These are phyloP conservation scores for Suillus cothurnatus DNA, from an alignment of 768 basidiomycete species.

Conservation along the genomic window DNA sequence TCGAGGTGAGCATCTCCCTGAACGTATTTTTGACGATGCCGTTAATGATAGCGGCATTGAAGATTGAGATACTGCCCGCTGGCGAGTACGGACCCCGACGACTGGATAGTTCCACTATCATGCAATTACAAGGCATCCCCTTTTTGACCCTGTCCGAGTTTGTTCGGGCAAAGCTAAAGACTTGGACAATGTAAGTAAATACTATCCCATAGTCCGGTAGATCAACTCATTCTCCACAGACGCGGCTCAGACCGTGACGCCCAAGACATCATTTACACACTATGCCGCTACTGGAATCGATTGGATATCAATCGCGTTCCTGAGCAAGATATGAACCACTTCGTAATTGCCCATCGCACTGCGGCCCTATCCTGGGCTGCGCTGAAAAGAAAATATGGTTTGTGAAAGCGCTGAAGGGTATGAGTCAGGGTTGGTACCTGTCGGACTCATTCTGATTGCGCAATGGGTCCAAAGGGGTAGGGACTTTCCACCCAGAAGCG, in stretches of 20 bases:
- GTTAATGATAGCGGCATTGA: background rate
- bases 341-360: slow-evolving; percentile 59
- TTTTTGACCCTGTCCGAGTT: slow-evolving; percentile 88
- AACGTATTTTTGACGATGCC: background rate
- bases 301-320: slow-evolving; percentile 86
- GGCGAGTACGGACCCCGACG: slow-evolving; percentile 81
- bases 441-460: slow-evolving; percentile 30
- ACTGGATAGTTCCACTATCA: slow-evolving; percentile 67
- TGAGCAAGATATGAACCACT: slow-evolving; percentile 83
- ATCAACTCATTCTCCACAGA: slow-evolving; percentile 38
- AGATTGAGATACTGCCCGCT: slow-evolving; percentile 85
- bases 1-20: slow-evolving; percentile 55
- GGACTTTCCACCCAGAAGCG: slow-evolving; percentile 3
- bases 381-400: slow-evolving; percentile 73
- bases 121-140: slow-evolving; percentile 69
- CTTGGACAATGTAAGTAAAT: slow-evolving; percentile 72
- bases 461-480: slow-evolving; percentile 20
- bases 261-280: slow-evolving; percentile 70
- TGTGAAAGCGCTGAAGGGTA: slow-evolving; percentile 33
- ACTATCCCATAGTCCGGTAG: slow-evolving; percentile 16
- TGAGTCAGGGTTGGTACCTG: slow-evolving; percentile 23
- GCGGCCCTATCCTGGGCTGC: slow-evolving; percentile 75
- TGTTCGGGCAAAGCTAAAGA: slow-evolving; percentile 80
- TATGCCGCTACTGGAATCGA: slow-evolving; percentile 77
- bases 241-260: slow-evolving; percentile 74